Conservation (phyloP, 345 rosid genomes). For the Euphorbia pulcherrima region DNA sequence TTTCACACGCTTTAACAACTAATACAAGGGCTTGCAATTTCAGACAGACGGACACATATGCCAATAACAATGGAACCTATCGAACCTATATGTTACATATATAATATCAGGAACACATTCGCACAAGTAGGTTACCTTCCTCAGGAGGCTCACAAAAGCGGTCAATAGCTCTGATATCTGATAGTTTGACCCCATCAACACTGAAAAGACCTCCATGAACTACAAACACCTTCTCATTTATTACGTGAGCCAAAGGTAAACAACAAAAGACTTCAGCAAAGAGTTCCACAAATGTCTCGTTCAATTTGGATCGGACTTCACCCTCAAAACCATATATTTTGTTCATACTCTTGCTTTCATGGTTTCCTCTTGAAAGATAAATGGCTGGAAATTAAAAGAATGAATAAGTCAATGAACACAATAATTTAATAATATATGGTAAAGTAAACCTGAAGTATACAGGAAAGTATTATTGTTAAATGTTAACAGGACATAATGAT, state of each 20-base stretch:
- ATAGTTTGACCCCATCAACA: conserved; percentile 87
- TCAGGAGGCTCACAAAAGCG: conserved; percentile 97
- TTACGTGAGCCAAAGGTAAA: conserved; percentile 88
- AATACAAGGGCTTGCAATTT: neutral
- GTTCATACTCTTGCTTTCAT: conserved; percentile 99
- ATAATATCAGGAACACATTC: neutral
- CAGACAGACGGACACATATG: neutral
- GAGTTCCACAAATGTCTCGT: conserved; percentile 85
- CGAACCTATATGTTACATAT: neutral
- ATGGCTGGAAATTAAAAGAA: conserved; percentile 52
- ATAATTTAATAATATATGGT: neutral
- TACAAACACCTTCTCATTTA: conserved; percentile 72
- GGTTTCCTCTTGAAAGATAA: conserved; percentile 93
- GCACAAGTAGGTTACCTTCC: conserved; percentile 58
- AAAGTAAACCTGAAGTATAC: neutral
- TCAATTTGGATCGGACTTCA: conserved; percentile 90
- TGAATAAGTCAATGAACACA: conserved; percentile 8
- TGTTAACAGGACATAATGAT: neutral
- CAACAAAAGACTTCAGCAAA: conserved; percentile 96
- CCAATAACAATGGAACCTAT: conserved; percentile 3
- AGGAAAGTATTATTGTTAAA: neutral
- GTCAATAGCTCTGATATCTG: conserved; percentile 81
- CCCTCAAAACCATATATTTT: conserved; percentile 99
- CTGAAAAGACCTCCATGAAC: conserved; percentile 99
- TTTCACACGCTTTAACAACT: too few species aligned